Evolutionary conservation across 495 filamentous ascomycete genomes (phyloP).

Genomic region (Xylaria flabelliformis): DNA sequence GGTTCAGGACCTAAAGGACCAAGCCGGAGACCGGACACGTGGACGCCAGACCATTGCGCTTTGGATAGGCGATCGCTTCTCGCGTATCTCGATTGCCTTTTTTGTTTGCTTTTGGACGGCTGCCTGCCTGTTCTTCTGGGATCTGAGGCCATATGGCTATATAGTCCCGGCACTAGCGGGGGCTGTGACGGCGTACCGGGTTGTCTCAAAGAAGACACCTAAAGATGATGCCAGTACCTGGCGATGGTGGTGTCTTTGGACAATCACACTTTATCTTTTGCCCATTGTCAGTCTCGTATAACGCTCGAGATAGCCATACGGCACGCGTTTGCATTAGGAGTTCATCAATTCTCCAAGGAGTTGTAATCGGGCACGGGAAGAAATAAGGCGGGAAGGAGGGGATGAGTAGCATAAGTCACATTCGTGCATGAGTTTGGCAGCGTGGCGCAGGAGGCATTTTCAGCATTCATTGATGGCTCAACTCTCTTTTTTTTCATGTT

Average conservation of each 20-base stretch:
- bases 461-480: constrained; percentile 9
- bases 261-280: constrained; percentile 25
- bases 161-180: constrained; percentile 8
- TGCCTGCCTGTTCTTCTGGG: constrained; percentile 49
- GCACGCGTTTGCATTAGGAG: not conserved
- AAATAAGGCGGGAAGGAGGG: not conserved
- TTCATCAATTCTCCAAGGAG: not conserved
- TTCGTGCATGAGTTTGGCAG: constrained; percentile 22
- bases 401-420: constrained; percentile 17
- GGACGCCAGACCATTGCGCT: constrained; percentile 52
- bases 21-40: constrained; percentile 53
- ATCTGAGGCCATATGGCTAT: constrained; percentile 18
- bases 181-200: constrained; percentile 14
- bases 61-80: constrained; percentile 50
- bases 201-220: constrained; percentile 21
- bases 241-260: constrained; percentile 30
- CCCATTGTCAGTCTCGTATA: constrained; percentile 19
- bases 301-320: not conserved
- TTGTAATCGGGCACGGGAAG: not conserved
- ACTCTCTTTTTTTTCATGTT: not conserved
- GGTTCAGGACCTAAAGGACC: constrained; percentile 58
- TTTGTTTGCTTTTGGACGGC: constrained; percentile 53
- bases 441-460: constrained; percentile 25
- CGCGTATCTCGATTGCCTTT: constrained; percentile 48
- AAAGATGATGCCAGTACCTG: constrained; percentile 22